These are phyloP conservation scores for Penicillium sp. DNA, from an alignment of 2,329 filamentous ascomycete genomes.

Conservation along the genomic window DNA sequence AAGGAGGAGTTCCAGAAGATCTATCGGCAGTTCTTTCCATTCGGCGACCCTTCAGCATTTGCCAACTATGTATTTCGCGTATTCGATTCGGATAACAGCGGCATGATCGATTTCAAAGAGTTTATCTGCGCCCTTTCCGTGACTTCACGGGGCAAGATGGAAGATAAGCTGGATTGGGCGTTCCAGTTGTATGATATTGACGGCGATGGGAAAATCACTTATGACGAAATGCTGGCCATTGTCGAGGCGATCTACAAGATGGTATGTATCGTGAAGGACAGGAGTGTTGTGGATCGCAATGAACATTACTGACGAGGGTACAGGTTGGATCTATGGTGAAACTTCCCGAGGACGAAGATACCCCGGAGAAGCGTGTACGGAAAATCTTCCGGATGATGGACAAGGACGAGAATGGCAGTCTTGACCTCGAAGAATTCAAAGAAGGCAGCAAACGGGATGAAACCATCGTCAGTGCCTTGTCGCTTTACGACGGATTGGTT, in stretches of 20 bases:
- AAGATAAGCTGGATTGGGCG: slow-evolving; percentile 98
- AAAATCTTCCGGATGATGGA: slow-evolving; percentile 99
- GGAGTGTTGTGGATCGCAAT: background rate
- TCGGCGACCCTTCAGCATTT: slow-evolving; percentile 94
- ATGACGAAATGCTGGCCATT: slow-evolving; percentile 98
- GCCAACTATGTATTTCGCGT: slow-evolving; percentile 99
- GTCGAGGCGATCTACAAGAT: slow-evolving; percentile 99
- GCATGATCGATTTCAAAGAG: slow-evolving; percentile 98
- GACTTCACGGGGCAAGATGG: slow-evolving; percentile 96
- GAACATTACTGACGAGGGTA: slow-evolving; percentile 8
- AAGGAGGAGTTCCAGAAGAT: slow-evolving; percentile 99
- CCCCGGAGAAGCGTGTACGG: slow-evolving; percentile 92
- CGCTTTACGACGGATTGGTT: slow-evolving; percentile 92
- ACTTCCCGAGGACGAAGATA: slow-evolving; percentile 96
- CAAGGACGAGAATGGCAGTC: slow-evolving; percentile 96
- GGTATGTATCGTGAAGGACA: slow-evolving; percentile 52
- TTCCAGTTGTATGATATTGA: slow-evolving; percentile 99
- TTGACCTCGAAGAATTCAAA: slow-evolving; percentile 98
- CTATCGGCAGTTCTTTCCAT: slow-evolving; percentile 98
- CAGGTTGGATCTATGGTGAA: slow-evolving; percentile 99
- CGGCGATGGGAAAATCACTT: slow-evolving; percentile 97
- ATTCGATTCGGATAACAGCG: slow-evolving; percentile 95
- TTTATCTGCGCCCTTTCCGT: slow-evolving; percentile 98
- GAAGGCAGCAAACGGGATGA: slow-evolving; percentile 98
- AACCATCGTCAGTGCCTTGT: slow-evolving; percentile 95